A percentile compares a stretch with the other conserved stretches of the same genome.
phyloP scores from a whole-genome alignment of 768 basidiomycete species.

The Russula sp. region DNA sequence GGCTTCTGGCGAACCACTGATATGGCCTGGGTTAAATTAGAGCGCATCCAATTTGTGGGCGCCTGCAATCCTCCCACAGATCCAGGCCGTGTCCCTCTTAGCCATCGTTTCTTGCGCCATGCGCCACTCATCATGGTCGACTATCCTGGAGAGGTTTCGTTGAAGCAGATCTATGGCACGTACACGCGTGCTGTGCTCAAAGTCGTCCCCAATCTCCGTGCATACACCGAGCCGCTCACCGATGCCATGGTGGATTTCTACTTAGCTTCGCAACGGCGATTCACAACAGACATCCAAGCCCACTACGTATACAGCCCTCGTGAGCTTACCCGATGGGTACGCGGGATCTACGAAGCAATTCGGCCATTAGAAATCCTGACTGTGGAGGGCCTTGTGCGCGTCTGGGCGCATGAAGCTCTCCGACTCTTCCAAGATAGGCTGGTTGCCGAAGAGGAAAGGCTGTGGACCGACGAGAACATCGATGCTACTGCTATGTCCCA shows the following conservation, averaged over 20 bases:
- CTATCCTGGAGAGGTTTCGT: conserved; percentile 93
- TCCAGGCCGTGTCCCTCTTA: conserved; percentile 97
- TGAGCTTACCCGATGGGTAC: conserved; percentile 95
- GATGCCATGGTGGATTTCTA: conserved; percentile 98
- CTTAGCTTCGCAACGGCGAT: conserved; percentile 85
- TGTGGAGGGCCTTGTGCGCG: conserved; percentile 89
- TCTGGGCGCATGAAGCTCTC: conserved; percentile 97
- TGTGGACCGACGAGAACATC: conserved; percentile 93
- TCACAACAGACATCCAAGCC: conserved; percentile 95
- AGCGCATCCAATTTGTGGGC: conserved; percentile 99
- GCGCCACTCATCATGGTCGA: conserved; percentile 98
- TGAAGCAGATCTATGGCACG: conserved; percentile 98
- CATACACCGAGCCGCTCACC: conserved; percentile 90
- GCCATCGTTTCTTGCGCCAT: conserved; percentile 94
- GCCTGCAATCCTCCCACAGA: conserved; percentile 99
- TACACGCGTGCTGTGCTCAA: conserved; percentile 96
- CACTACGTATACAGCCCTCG: conserved; percentile 99
- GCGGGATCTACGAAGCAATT: conserved; percentile 96
- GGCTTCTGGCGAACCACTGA: conserved; percentile 94
- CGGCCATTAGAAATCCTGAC: conserved; percentile 89
- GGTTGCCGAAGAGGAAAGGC: conserved; percentile 85
- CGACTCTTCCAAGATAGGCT: conserved; percentile 97
- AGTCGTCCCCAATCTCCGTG: conserved; percentile 87
- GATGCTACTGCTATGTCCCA: conserved; percentile 78
- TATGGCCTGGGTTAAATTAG: conserved; percentile 95